A percentile compares a stretch with the other conserved stretches of the same genome.
phyloP scores from a whole-genome alignment of 192 early-diverging fungal genomes.

The Chytriomyces sp. region DNA sequence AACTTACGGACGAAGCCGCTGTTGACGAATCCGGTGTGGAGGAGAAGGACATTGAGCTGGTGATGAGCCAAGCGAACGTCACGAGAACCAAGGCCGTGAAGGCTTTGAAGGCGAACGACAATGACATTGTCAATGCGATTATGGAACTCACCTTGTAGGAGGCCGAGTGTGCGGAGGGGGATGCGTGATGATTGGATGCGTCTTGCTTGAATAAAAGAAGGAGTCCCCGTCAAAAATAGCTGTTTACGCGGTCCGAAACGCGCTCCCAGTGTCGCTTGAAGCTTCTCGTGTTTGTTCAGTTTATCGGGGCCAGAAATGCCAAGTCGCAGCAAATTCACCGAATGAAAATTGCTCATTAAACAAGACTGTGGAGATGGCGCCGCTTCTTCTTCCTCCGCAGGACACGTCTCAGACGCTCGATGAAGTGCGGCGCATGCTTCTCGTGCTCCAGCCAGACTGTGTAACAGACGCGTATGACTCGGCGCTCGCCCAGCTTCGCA shows the following conservation, averaged over 20 bases:
- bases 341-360: too few relatives aligned
- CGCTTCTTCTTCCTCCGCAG: background rate
- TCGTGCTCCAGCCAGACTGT: background rate
- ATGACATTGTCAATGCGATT: slow-evolving; percentile 93
- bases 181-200: too few relatives aligned
- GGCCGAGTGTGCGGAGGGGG: too few relatives aligned
- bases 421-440: background rate
- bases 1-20: slow-evolving; percentile 62
- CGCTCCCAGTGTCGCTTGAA: too few relatives aligned
- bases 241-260: too few relatives aligned
- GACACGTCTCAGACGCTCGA: background rate
- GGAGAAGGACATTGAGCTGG: slow-evolving; percentile 92
- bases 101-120: slow-evolving; percentile 73
- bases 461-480: background rate
- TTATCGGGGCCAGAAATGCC: too few relatives aligned
- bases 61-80: slow-evolving; percentile 89
- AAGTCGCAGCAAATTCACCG: too few relatives aligned
- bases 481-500: background rate
- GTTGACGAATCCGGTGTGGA: slow-evolving; percentile 86
- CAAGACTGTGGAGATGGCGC: background rate
- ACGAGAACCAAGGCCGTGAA: slow-evolving; percentile 87
- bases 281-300: too few relatives aligned
- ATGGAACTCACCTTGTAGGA: slow-evolving; percentile 68
- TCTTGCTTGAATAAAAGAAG: too few relatives aligned
- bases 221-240: too few relatives aligned